phyloP scores from a whole-genome alignment of 345 rosid species.

The Citrus cavaleriei region DNA sequence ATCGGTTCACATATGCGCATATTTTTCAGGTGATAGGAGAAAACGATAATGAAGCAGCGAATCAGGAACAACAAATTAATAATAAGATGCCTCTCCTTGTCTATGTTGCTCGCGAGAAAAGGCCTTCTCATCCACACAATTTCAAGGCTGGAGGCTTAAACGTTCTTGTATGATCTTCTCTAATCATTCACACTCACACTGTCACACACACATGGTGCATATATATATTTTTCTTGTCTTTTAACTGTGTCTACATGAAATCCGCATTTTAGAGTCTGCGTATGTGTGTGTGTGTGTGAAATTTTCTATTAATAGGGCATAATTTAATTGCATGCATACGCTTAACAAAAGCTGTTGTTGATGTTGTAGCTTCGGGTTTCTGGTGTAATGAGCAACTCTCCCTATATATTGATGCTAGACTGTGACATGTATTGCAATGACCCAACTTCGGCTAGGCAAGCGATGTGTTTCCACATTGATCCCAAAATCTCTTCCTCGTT shows the following conservation, averaged over 20 bases:
- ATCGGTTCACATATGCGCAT: neutral
- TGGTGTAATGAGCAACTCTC: conserved; percentile 39
- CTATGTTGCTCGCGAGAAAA: conserved; percentile 47
- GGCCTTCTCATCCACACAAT: conserved; percentile 32
- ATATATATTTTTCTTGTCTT: neutral
- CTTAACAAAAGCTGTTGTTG: neutral
- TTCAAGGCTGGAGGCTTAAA: conserved; percentile 62
- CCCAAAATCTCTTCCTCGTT: conserved; percentile 25
- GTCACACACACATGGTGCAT: no score
- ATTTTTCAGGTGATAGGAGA: conserved; percentile 20
- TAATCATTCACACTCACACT: no score
- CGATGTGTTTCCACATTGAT: conserved; percentile 43
- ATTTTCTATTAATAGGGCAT: no score
- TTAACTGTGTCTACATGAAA: no score
- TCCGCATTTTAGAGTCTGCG: no score
- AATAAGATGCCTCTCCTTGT: conserved; percentile 33
- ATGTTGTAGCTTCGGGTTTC: conserved; percentile 50
- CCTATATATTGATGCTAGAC: conserved; percentile 37
- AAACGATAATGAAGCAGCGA: neutral
- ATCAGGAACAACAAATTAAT: neutral
- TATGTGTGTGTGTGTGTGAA: no score
- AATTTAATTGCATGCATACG: no score
- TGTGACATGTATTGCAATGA: conserved; percentile 55
- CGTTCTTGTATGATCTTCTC: conserved; percentile 31
- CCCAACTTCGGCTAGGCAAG: conserved; percentile 41